Base-by-base conservation (phyloP, 2,329 filamentous ascomycete species). In the Penicillium sp. region DNA sequence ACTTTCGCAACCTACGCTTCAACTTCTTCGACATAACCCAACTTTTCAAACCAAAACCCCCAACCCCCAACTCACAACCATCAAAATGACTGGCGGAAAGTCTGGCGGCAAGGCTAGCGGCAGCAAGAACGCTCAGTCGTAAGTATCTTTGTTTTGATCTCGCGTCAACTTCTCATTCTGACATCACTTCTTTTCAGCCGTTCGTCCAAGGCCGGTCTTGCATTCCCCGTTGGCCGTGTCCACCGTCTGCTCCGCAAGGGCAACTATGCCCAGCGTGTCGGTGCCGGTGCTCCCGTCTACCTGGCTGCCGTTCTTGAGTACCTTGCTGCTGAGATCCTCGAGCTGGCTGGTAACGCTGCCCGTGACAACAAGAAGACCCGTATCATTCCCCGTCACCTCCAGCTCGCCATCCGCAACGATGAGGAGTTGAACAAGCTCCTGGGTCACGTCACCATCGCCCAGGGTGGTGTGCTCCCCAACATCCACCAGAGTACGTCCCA, bases 331-430 rank as follows among this genome's bases (percentile, higher is more conserved):
- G 93, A 98, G 81, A 96, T 98, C 66, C 90, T 98, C 70, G 93
- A 98, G 79, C 80, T 98, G 78, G 93, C 93, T 74, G 93, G 93
- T 67, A 98, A 98, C 76, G 93, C 93, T 68, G 93, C 93, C 59
- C 92, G 93, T 67, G 93, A 98, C 80, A 96, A 97, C 86, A 98
- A 98, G 89, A 97, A 97, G 88, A 98, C 92, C 60, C 91, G 93
- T 87, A 98, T 98, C 80, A 98, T 97, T 55, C 93, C 93, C 61
- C 90, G 93, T 77, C 93, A 98, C 78, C 84, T 98, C 42, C 93
- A 98, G 81, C 89, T 98, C 66, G 93, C 93, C 77, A 98, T 98
- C 81, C 87, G 93, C 71, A 96, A 96, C 80, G 92, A 97, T 76
- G 92, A 97, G 83, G 93, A 98, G 79, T 76, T 97, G 88, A 96